phyloP scores from a whole-genome alignment of 306 rosid species.

The Bauhinia variegata region DNA sequence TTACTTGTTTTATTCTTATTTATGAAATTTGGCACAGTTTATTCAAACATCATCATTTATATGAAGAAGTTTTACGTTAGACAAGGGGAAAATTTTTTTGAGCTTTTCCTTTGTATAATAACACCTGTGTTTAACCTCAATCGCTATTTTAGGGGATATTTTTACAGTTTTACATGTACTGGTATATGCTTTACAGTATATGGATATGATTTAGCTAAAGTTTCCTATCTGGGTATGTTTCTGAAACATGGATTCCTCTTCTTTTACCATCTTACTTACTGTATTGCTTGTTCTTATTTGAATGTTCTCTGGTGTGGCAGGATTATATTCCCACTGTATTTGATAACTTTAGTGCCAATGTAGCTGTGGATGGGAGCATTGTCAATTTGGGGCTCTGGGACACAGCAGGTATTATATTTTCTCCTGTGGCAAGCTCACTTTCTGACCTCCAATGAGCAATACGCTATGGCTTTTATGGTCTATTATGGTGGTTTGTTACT shows the following conservation, averaged over 20 bases:
- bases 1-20: slow-evolving; percentile 24
- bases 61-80: neutral
- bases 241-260: neutral
- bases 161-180: neutral
- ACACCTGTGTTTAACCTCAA: slow-evolving; percentile 6
- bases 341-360: slow-evolving; percentile 98
- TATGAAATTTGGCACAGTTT: slow-evolving; percentile 22
- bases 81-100: neutral
- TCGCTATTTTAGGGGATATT: slow-evolving; percentile 10
- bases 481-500: slow-evolving; percentile 13
- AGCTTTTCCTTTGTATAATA: neutral
- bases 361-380: slow-evolving; percentile 87
- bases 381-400: slow-evolving; percentile 98
- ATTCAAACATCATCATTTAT: slow-evolving; percentile 5
- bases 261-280: slow-evolving; percentile 16
- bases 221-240: neutral
- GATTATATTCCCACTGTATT: slow-evolving; percentile 93
- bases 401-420: slow-evolving; percentile 75
- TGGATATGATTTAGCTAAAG: slow-evolving; percentile 18
- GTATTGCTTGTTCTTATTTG: no score
- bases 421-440: neutral
- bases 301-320: slow-evolving; percentile 47
- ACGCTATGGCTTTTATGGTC: slow-evolving; percentile 16
- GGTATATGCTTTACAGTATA: slow-evolving; percentile 10
- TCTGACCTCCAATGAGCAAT: neutral